Conservation (phyloP, 352 stramenopile genomes). For the Pythium angustatum region DNA sequence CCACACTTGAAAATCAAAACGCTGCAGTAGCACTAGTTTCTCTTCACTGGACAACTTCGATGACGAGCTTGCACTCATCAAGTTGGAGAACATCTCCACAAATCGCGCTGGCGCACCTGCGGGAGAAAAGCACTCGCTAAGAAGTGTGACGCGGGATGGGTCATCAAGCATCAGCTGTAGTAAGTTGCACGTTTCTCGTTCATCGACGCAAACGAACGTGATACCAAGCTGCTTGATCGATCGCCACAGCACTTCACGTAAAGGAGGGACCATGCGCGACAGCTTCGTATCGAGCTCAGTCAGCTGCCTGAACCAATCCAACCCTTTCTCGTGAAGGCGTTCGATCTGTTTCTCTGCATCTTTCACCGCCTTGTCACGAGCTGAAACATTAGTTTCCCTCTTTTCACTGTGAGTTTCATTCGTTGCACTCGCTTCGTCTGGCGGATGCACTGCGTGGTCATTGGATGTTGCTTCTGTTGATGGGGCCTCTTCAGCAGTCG, state of each 20-base stretch:
- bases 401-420: too few species aligned
- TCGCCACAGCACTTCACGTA: constrained; percentile 81
- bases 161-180: constrained; percentile 87
- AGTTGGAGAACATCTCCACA: constrained; percentile 86
- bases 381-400: neutral
- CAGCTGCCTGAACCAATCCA: constrained; percentile 83
- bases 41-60: constrained; percentile 71
- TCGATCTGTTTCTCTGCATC: constrained; percentile 33
- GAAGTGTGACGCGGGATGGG: constrained; percentile 70
- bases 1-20: constrained; percentile 82
- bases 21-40: constrained; percentile 64
- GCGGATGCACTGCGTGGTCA: too few species aligned
- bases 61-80: constrained; percentile 75
- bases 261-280: constrained; percentile 73
- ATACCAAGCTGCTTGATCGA: constrained; percentile 82
- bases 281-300: constrained; percentile 82
- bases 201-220: constrained; percentile 80
- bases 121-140: constrained; percentile 84
- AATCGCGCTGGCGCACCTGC: constrained; percentile 70
- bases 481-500: neutral
- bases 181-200: constrained; percentile 77
- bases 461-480: neutral
- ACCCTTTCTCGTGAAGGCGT: constrained; percentile 66
- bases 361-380: constrained; percentile 2
- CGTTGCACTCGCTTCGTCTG: too few species aligned